Conservation (phyloP, 768 basidiomycete genomes). For the Suillus lakei region DNA sequence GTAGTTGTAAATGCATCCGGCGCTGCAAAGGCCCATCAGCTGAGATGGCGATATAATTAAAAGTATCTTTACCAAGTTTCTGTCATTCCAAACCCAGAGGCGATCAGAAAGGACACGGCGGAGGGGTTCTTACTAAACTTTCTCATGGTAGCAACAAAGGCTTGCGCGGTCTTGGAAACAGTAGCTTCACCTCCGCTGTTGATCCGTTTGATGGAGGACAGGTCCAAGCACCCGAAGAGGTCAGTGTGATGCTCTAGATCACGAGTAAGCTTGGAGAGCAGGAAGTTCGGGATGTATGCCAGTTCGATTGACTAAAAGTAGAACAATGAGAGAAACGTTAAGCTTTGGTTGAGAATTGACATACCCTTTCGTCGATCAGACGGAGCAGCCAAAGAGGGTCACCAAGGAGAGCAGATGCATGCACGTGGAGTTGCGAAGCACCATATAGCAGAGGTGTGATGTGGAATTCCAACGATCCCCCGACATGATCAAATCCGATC, state of each 20-base stretch:
- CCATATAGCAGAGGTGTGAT: slow-evolving; percentile 41
- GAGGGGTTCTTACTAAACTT: slow-evolving; percentile 25
- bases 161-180: slow-evolving; percentile 41
- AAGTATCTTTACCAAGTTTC: slow-evolving; percentile 40
- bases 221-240: slow-evolving; percentile 35
- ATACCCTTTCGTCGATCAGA: slow-evolving; percentile 41
- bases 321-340: slow-evolving; percentile 10
- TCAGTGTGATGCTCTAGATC: slow-evolving; percentile 33
- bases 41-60: neutral
- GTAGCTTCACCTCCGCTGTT: slow-evolving; percentile 50
- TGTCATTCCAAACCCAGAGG: slow-evolving; percentile 46
- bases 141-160: slow-evolving; percentile 38
- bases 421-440: slow-evolving; percentile 27
- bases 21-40: slow-evolving; percentile 18
- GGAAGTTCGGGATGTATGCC: slow-evolving; percentile 46
- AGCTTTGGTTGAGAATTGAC: slow-evolving; percentile 27
- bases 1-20: slow-evolving; percentile 45
- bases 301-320: slow-evolving; percentile 31
- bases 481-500: slow-evolving; percentile 53
- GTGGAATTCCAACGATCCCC: slow-evolving; percentile 47
- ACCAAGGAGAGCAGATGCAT: slow-evolving; percentile 27
- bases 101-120: slow-evolving; percentile 15
- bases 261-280: slow-evolving; percentile 42
- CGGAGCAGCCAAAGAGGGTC: slow-evolving; percentile 27
- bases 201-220: slow-evolving; percentile 38